Conservation (phyloP, 106 monocot species). For the Apostasia shenzhenica region DNA sequence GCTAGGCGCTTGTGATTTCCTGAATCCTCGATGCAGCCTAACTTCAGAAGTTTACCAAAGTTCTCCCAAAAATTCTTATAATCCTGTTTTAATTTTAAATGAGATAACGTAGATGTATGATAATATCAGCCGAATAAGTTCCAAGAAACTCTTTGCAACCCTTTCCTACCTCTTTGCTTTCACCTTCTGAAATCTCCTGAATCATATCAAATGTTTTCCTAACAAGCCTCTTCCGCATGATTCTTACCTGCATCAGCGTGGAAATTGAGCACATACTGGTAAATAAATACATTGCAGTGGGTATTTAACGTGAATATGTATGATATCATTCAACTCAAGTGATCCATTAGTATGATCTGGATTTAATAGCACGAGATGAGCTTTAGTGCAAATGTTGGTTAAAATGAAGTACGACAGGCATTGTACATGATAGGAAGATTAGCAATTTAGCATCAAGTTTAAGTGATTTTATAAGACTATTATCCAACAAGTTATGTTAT, state of each 20-base stretch:
- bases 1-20: slow-evolving; percentile 89
- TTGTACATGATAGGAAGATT: too few species aligned
- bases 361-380: too few species aligned
- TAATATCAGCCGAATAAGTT: not conserved
- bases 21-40: slow-evolving; percentile 93
- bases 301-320: too few species aligned
- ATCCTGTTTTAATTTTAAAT: slow-evolving; percentile 34
- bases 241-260: slow-evolving; percentile 54
- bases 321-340: too few species aligned
- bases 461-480: too few species aligned
- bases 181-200: slow-evolving; percentile 80
- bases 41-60: slow-evolving; percentile 91
- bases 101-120: too few species aligned
- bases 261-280: not conserved
- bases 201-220: slow-evolving; percentile 99
- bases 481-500: too few species aligned
- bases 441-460: too few species aligned
- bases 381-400: too few species aligned
- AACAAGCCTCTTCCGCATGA: slow-evolving; percentile 97
- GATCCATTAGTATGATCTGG: too few species aligned
- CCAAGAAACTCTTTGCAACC: not conserved
- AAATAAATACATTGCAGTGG: too few species aligned
- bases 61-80: slow-evolving; percentile 99
- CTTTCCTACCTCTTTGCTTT: slow-evolving; percentile 71
- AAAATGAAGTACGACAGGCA: too few species aligned